A percentile compares a stretch with the other conserved stretches of the same genome.
Evolutionary conservation across 768 basidiomycete genomes (phyloP).

Genomic region (Podaxis sp.): DNA sequence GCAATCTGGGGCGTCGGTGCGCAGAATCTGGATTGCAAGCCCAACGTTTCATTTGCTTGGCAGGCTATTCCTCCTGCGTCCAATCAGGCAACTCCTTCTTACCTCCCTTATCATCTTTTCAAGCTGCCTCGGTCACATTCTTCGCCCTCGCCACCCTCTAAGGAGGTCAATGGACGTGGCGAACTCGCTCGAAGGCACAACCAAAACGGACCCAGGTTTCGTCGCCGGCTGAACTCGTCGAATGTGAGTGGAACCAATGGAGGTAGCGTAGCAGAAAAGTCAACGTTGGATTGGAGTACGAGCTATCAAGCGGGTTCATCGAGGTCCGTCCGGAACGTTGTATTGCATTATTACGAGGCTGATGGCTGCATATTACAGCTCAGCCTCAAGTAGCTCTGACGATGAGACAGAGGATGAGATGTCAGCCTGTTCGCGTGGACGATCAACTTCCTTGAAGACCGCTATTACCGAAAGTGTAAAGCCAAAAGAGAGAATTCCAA

Average conservation of each 20-base stretch:
- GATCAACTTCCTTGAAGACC: conserved; percentile 31
- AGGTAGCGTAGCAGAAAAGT: conserved; percentile 18
- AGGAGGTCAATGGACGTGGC: conserved; percentile 49
- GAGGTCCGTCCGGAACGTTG: conserved; percentile 43
- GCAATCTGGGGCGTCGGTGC: not conserved
- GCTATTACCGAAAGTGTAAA: not conserved
- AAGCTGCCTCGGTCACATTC: conserved; percentile 81
- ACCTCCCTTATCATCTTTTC: conserved; percentile 23
- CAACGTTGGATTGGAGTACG: conserved; percentile 71
- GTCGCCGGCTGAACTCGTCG: conserved; percentile 34
- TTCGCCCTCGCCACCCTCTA: conserved; percentile 73
- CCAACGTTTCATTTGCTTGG: conserved; percentile 14
- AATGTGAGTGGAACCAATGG: conserved; percentile 5
- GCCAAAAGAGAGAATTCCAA: conserved; percentile 22
- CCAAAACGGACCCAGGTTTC: conserved; percentile 33
- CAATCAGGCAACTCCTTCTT: not conserved
- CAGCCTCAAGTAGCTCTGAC: conserved; percentile 52
- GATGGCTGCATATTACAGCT: conserved; percentile 30
- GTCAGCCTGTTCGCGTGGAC: conserved; percentile 40
- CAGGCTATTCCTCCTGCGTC: not conserved
- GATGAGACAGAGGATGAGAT: conserved; percentile 60
- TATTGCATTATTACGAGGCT: not conserved
- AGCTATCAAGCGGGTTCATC: conserved; percentile 88
- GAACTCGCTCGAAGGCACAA: conserved; percentile 42
- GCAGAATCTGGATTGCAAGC: conserved; percentile 1